phyloP scores from a whole-genome alignment of 1,284 basidiomycete species.

The Pholiota adiposa region DNA sequence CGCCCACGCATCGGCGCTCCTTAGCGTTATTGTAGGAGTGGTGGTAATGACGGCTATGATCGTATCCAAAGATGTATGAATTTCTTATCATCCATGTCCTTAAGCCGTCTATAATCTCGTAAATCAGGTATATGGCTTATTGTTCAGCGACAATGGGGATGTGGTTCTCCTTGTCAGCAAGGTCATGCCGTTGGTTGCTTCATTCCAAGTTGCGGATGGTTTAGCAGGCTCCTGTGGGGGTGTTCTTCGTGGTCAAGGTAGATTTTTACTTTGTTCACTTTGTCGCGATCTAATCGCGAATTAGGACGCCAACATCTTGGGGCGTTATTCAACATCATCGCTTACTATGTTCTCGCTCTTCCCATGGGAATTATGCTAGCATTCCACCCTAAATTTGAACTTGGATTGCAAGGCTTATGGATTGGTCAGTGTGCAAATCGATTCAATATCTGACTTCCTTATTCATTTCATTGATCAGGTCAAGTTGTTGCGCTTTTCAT shows the following conservation, averaged over 20 bases:
- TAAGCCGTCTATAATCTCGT: constrained; percentile 7
- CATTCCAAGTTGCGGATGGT: constrained; percentile 80
- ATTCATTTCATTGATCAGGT: constrained; percentile 40
- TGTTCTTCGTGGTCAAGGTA: constrained; percentile 69
- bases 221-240: constrained; percentile 76
- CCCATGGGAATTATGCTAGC: constrained; percentile 74
- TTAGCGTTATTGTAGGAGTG: constrained; percentile 63
- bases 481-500: constrained; percentile 75
- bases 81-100: constrained; percentile 32
- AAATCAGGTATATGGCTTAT: constrained; percentile 60
- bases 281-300: not conserved
- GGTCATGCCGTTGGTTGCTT: constrained; percentile 81
- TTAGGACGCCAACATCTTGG: constrained; percentile 75
- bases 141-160: constrained; percentile 69
- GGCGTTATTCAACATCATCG: constrained; percentile 74
- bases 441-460: not conserved
- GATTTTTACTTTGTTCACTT: not conserved
- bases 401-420: constrained; percentile 74
- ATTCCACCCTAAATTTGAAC: constrained; percentile 46
- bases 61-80: constrained; percentile 56
- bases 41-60: constrained; percentile 66
- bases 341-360: constrained; percentile 76
- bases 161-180: constrained; percentile 66
- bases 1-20: constrained; percentile 63
- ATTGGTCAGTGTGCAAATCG: constrained; percentile 58